phyloP scores from a whole-genome alignment of 768 basidiomycete genomes.

The Nidula microcarpa region DNA sequence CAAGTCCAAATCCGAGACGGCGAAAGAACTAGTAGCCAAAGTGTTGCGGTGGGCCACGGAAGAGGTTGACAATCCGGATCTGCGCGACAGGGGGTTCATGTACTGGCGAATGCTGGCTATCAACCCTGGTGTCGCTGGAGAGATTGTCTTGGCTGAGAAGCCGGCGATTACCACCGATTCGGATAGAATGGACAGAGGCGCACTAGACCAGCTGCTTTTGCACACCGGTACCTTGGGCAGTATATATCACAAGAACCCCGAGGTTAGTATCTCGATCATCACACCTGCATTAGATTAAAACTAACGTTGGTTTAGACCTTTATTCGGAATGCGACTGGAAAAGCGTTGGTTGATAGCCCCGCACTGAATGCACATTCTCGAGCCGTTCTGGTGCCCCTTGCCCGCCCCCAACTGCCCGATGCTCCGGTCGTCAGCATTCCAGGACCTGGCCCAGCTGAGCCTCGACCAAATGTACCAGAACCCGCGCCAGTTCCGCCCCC shows the following conservation, averaged over 20 bases:
- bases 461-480: slow-evolving; percentile 19
- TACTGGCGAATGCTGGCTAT: slow-evolving; percentile 98
- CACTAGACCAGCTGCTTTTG: slow-evolving; percentile 89
- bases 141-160: slow-evolving; percentile 90
- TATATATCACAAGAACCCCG: slow-evolving; percentile 98
- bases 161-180: slow-evolving; percentile 98
- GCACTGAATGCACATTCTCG: slow-evolving; percentile 84
- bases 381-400: slow-evolving; percentile 61
- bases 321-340: slow-evolving; percentile 85
- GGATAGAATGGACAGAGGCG: slow-evolving; percentile 94
- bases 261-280: slow-evolving; percentile 42
- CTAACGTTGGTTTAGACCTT: slow-evolving; percentile 60
- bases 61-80: slow-evolving; percentile 96
- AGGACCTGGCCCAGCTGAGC: slow-evolving; percentile 64
- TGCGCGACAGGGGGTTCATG: slow-evolving; percentile 97
- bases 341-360: slow-evolving; percentile 81
- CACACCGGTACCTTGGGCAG: slow-evolving; percentile 94
- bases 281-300: neutral
- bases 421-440: slow-evolving; percentile 40
- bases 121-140: slow-evolving; percentile 83
- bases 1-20: slow-evolving; percentile 76
- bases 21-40: slow-evolving; percentile 89
- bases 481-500: slow-evolving; percentile 11
- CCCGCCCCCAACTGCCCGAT: slow-evolving; percentile 47
- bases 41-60: slow-evolving; percentile 97